These are phyloP conservation scores for Ascocoryne sarcoides DNA, from an alignment of 2,329 filamentous ascomycete species.

Conservation along the genomic window DNA sequence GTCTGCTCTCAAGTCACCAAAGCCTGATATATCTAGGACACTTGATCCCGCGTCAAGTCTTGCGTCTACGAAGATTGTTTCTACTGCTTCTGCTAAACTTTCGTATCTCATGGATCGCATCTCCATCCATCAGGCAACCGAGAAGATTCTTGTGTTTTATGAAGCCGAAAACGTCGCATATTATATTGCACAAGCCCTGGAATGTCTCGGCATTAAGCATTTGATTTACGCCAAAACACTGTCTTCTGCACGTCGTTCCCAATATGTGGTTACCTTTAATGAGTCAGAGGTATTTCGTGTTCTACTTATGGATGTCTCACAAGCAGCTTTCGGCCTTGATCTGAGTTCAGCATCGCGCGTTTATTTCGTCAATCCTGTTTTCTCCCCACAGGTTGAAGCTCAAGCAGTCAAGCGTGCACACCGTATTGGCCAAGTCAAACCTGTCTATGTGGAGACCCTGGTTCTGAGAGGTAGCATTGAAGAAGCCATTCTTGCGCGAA, in stretches of 20 bases:
- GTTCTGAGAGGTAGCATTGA: slow-evolving; percentile 75
- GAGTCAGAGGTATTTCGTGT: slow-evolving; percentile 41
- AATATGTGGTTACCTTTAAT: slow-evolving; percentile 75
- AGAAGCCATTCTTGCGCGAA: slow-evolving; percentile 68
- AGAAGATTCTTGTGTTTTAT: slow-evolving; percentile 92
- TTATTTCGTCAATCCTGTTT: slow-evolving; percentile 82
- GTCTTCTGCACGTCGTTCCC: slow-evolving; percentile 51
- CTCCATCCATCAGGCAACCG: slow-evolving; percentile 53
- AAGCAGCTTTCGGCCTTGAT: slow-evolving; percentile 82
- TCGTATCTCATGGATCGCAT: slow-evolving; percentile 76
- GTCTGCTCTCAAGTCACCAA: slow-evolving; percentile 15
- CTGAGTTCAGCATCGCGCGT: slow-evolving; percentile 75
- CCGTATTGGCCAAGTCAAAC: slow-evolving; percentile 72
- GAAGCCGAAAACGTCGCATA: slow-evolving; percentile 80
- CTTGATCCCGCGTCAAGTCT: slow-evolving; percentile 15
- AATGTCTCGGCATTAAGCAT: slow-evolving; percentile 56
- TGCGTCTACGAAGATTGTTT: slow-evolving; percentile 44
- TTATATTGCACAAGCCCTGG: slow-evolving; percentile 75
- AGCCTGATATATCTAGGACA: slow-evolving; percentile 17
- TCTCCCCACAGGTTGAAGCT: slow-evolving; percentile 75
- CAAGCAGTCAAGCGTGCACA: slow-evolving; percentile 89
- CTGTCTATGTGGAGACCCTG: slow-evolving; percentile 78
- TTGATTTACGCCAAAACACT: slow-evolving; percentile 61
- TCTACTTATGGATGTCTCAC: slow-evolving; percentile 81
- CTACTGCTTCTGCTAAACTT: slow-evolving; percentile 78